Evolutionary conservation across 2,329 filamentous ascomycete genomes (phyloP).

Genomic region (Parafenestella ontariensis): DNA sequence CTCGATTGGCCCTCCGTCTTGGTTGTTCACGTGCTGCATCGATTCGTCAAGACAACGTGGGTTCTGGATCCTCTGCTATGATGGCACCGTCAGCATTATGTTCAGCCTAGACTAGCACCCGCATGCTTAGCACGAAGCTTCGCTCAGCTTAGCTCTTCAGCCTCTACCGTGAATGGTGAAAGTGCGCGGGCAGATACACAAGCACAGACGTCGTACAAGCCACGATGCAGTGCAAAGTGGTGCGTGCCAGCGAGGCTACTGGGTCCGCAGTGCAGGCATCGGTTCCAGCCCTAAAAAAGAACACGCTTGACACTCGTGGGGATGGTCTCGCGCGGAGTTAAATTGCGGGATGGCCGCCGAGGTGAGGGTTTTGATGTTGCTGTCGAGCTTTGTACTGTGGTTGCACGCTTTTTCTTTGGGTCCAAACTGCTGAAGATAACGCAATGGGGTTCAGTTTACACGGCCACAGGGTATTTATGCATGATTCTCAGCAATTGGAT

Average conservation of each 20-base stretch:
- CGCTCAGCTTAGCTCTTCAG: conserved; percentile 14
- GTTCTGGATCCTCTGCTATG: conserved; percentile 5
- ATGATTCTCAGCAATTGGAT: neutral
- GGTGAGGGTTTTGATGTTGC: neutral
- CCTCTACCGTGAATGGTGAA: conserved; percentile 8
- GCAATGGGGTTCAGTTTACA: conserved; percentile 45
- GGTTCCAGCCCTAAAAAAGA: conserved; percentile 13
- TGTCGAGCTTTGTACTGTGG: neutral
- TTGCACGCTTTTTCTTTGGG: neutral
- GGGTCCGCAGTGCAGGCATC: conserved; percentile 4
- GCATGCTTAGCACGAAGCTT: conserved; percentile 11
- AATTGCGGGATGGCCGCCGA: conserved; percentile 7
- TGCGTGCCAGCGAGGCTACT: conserved; percentile 8
- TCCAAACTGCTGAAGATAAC: neutral
- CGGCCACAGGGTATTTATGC: conserved; percentile 30
- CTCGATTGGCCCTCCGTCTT: neutral
- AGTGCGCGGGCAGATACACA: conserved; percentile 2
- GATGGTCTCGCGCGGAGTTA: conserved; percentile 6
- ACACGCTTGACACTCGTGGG: conserved; percentile 8
- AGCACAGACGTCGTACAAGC: conserved; percentile 19
- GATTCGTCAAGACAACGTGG: conserved; percentile 1
- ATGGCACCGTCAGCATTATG: neutral
- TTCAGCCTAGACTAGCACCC: conserved; percentile 2
- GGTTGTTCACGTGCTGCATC: conserved; percentile 7
- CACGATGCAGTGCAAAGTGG: conserved; percentile 17